Conservation (phyloP, 169 alveolate genomes). For the Cystoisospora suis region DNA sequence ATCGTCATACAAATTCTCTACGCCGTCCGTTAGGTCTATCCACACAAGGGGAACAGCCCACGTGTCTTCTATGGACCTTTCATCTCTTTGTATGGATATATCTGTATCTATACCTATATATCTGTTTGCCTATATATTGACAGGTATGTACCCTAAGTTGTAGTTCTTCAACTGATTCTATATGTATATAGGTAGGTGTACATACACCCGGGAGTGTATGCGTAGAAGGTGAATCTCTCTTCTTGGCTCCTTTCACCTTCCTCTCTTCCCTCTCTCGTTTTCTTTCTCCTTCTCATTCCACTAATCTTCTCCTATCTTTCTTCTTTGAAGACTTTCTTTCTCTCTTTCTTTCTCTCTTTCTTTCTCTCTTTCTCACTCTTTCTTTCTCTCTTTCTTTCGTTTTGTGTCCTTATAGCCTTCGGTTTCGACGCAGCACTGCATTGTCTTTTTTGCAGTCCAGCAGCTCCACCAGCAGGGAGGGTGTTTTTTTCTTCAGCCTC, state of each 20-base stretch:
- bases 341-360: background rate
- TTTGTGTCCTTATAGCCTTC: slow-evolving; percentile 11
- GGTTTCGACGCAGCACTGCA: slow-evolving; percentile 54
- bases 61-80: too few relatives aligned
- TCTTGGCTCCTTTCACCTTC: background rate
- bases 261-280: background rate
- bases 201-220: background rate
- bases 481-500: slow-evolving; percentile 46
- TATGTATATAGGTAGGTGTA: background rate
- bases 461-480: slow-evolving; percentile 64
- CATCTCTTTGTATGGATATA: background rate
- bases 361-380: background rate
- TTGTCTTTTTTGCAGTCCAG: slow-evolving; percentile 34
- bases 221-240: background rate
- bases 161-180: background rate
- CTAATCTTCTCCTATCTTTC: background rate
- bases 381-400: background rate
- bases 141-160: too few relatives aligned
- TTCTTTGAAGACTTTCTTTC: background rate
- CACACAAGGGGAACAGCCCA: too few relatives aligned
- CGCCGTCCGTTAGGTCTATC: too few relatives aligned
- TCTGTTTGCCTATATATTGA: background rate
- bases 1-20: too few relatives aligned
- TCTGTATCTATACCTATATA: background rate
- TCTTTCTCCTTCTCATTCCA: background rate